Percentiles rank a stretch among this genome's conserved stretches.
phyloP scores from a whole-genome alignment of 1,139 yeast genomes.

The Yamadazyma trypodendri region DNA sequence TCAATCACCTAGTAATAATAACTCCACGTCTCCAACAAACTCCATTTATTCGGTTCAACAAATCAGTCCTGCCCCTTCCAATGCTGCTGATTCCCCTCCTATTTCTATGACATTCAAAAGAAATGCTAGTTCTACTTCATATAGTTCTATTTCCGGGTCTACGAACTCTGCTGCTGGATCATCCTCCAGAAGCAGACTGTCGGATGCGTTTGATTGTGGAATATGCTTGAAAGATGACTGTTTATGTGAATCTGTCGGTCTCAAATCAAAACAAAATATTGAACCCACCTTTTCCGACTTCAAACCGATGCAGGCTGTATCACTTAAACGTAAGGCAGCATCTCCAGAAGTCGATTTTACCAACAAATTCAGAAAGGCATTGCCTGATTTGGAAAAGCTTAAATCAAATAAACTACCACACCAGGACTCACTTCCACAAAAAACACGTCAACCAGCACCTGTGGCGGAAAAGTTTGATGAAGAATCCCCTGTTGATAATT shows the following conservation, averaged over 20 bases:
- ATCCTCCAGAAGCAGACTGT: constrained; percentile 2
- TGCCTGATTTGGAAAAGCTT: constrained; percentile 40
- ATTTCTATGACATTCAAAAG: not conserved
- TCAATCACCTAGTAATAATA: constrained; percentile 11
- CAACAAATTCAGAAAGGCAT: constrained; percentile 39
- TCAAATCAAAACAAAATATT: constrained; percentile 31
- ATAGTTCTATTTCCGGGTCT: constrained; percentile 7
- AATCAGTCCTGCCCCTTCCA: constrained; percentile 56
- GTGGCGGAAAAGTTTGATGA: constrained; percentile 27
- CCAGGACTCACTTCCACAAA: not conserved
- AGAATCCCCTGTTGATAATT: constrained; percentile 65
- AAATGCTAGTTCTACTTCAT: not conserved
- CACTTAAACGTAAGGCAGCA: constrained; percentile 40
- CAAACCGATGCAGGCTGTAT: constrained; percentile 62
- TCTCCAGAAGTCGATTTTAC: constrained; percentile 56
- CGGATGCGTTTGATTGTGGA: constrained; percentile 50
- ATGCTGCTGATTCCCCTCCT: constrained; percentile 49
- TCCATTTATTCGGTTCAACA: constrained; percentile 44
- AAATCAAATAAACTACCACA: constrained; percentile 9
- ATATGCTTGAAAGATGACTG: constrained; percentile 71
- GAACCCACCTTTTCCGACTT: constrained; percentile 40
- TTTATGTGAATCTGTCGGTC: constrained; percentile 65
- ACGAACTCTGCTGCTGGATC: constrained; percentile 1
- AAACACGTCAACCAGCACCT: not conserved
- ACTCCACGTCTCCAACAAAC: constrained; percentile 29